These are phyloP conservation scores for Oryza punctata DNA, from an alignment of 176 grass and related monocot species.

Conservation along the genomic window DNA sequence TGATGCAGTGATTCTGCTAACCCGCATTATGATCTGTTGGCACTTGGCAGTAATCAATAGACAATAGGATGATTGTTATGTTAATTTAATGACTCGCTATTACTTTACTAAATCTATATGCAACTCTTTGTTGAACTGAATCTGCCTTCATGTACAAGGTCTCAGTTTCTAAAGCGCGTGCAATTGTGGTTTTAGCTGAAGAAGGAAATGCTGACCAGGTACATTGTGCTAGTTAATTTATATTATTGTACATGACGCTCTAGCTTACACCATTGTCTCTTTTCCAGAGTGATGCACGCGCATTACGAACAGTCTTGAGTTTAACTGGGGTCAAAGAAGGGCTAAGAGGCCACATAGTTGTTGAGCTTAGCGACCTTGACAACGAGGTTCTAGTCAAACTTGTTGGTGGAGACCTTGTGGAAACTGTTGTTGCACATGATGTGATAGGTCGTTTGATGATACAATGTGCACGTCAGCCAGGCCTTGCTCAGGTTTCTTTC, in stretches of 20 bases:
- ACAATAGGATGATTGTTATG: neutral
- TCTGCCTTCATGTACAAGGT: conserved; percentile 53
- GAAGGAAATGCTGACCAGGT: conserved; percentile 89
- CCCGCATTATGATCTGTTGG: neutral
- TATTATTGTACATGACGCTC: neutral
- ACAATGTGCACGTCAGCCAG: conserved; percentile 81
- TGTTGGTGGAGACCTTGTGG: conserved; percentile 81
- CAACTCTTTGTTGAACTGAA: conserved; percentile 28
- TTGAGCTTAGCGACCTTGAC: conserved; percentile 81
- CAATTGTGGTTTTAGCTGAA: conserved; percentile 76
- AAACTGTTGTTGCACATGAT: conserved; percentile 91
- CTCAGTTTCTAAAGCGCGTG: conserved; percentile 78
- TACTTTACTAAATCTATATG: conserved; percentile 5
- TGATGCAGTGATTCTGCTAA: conserved; percentile 12
- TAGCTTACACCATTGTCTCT: conserved; percentile 1
- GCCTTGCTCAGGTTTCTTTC: conserved; percentile 73
- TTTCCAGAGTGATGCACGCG: conserved; percentile 76
- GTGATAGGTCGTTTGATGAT: conserved; percentile 84
- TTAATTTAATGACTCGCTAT: conserved; percentile 32
- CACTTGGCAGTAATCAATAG: neutral
- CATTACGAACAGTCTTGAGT: conserved; percentile 71
- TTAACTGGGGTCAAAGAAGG: conserved; percentile 89
- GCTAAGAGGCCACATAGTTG: conserved; percentile 78
- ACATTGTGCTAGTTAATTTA: conserved; percentile 25
- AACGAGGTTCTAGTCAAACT: conserved; percentile 88